Percentiles rank a stretch among this genome's conserved stretches.
phyloP scores from a whole-genome alignment of 768 basidiomycete genomes.

The Serendipita sp. region DNA sequence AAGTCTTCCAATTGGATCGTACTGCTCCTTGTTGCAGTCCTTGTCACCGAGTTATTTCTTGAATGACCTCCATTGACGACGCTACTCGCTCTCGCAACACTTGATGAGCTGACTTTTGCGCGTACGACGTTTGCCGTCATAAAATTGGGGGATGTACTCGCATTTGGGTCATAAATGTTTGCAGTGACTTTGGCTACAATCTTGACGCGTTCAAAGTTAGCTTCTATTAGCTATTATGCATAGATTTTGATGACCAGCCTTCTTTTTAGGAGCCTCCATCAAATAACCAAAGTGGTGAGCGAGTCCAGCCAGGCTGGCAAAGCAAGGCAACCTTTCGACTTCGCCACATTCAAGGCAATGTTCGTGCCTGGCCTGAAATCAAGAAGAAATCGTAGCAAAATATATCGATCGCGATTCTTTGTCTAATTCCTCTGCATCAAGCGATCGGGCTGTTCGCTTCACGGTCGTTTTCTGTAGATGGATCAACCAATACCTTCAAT shows the following conservation, averaged over 20 bases:
- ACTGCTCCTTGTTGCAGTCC: not conserved
- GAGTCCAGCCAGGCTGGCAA: too few relatives aligned
- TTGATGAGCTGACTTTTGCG: constrained; percentile 2
- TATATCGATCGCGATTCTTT: not conserved
- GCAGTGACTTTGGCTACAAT: constrained; percentile 3
- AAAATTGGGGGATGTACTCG: not conserved
- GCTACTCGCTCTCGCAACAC: not conserved
- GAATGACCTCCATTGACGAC: constrained; percentile 5
- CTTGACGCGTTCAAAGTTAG: constrained; percentile 3
- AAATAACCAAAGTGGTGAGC: not conserved
- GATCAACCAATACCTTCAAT: not conserved
- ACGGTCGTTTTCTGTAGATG: not conserved
- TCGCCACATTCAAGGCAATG: not conserved
- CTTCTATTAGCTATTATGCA: not conserved
- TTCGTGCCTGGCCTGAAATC: not conserved
- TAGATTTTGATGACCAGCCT: not conserved
- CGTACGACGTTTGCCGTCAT: not conserved
- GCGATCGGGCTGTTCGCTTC: too few relatives aligned
- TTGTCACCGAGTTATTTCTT: not conserved
- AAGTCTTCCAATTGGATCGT: not conserved
- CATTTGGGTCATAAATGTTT: not conserved
- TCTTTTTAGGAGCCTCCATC: constrained; percentile 6
- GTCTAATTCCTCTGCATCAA: not conserved
- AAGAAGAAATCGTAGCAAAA: not conserved
- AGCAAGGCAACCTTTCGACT: not conserved